Evolutionary conservation across 352 stramenopile species (phyloP).

Genomic region (Blastocystis sp.): DNA sequence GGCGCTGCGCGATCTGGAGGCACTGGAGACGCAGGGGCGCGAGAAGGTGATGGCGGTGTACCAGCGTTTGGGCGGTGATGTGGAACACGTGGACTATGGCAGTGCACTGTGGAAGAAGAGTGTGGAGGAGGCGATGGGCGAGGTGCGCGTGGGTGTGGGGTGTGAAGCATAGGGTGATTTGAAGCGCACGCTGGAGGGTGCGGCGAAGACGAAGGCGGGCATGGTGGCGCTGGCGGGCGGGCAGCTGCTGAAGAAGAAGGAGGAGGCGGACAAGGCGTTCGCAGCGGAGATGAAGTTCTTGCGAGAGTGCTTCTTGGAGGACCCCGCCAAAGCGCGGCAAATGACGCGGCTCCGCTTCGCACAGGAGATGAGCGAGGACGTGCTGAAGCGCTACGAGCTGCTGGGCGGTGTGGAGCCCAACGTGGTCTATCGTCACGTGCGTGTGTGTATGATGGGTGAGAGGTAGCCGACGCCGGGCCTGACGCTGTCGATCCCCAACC

Average conservation of each 20-base stretch:
- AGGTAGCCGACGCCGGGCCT: background rate
- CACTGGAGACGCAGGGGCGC: background rate
- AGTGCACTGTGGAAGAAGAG: background rate
- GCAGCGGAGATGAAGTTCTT: slow-evolving; percentile 14
- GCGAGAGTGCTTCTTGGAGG: background rate
- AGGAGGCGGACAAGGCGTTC: slow-evolving; percentile 15
- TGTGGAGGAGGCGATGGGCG: background rate
- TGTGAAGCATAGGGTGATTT: background rate
- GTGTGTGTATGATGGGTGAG: background rate
- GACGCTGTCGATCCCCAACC: background rate
- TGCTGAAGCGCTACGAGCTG: slow-evolving; percentile 28
- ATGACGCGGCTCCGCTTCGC: slow-evolving; percentile 20
- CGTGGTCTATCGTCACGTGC: slow-evolving; percentile 12
- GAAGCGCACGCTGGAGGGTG: background rate
- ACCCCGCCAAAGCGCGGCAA: background rate
- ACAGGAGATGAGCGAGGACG: background rate
- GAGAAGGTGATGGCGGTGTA: background rate
- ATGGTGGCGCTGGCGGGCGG: background rate
- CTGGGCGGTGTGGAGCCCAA: slow-evolving; percentile 20
- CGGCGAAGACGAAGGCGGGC: slow-evolving; percentile 9
- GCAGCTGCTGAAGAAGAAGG: slow-evolving; percentile 17
- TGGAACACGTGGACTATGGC: slow-evolving; percentile 14
- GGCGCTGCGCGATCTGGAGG: background rate
- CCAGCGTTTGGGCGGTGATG: slow-evolving; percentile 2
- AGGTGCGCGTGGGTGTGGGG: background rate